Base-by-base conservation (phyloP, 1,284 basidiomycete genomes). In the Trametes versicolor region DNA sequence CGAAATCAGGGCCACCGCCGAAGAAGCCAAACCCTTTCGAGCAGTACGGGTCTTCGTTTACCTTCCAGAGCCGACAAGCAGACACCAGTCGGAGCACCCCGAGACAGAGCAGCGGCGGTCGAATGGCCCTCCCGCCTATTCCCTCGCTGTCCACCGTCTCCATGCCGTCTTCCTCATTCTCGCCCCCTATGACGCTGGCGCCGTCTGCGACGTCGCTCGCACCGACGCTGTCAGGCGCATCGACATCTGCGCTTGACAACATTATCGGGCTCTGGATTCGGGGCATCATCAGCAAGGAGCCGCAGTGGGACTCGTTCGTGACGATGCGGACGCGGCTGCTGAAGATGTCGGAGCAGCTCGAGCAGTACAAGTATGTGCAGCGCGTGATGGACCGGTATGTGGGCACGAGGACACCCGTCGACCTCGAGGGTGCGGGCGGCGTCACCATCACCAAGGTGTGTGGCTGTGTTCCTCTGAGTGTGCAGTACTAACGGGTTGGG, bases 311-410 rank as follows among this genome's bases (percentile, higher is more conserved):
- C 15, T 65, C 66, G 50, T 78, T 75, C 67, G 65, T 71, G 48
- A 58, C 62, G 59, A 65, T 65, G 50, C 68, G 67, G 53, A 64
- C 55, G 55, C 54, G 57, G 27, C 55, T 65, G 19, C 53, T 75
- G 29, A 71, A 69, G 51, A 72, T 76, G 60, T 60, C 73, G 56
- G 67, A 69, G 64, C 68, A 72, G 66, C 60, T 77, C 29, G 62
- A 67, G 67, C 72, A 74, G 63, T 77, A 74, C 65, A 66, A 66
- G 54, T 79, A 76, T 63, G 72, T 76, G 56, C 71, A 75, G 64
- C 55, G 65, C 54, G 71, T 67, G 63, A 57, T 78, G 50, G 73
- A 75, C 41, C 53, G 66, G 57, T 76, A 67, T 56, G 69, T 69
- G 10, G 67, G 65, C 32, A 58, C 58, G 51, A 27, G 49, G 41